Evolutionary conservation across 2,329 filamentous ascomycete genomes (phyloP).

Genomic region (Pleurostoma richardsiae): DNA sequence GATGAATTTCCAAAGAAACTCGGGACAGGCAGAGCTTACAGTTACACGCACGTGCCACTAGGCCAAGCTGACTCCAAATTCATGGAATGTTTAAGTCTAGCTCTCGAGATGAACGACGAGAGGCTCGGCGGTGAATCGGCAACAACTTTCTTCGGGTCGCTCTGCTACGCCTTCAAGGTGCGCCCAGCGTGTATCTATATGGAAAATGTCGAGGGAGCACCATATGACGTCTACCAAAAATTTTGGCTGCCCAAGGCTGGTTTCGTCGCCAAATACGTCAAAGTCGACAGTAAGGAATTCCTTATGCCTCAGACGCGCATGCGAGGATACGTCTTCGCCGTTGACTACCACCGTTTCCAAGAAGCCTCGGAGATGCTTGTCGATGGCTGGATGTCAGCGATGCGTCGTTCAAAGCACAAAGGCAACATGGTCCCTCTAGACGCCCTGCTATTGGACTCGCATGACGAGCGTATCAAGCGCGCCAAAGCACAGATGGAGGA

Average conservation of each 20-base stretch:
- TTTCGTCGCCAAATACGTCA: slow-evolving; percentile 46
- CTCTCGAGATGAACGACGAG: slow-evolving; percentile 2
- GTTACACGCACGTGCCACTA: too few species aligned
- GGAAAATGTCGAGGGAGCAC: slow-evolving; percentile 63
- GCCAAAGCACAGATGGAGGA: slow-evolving; percentile 41
- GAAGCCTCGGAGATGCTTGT: slow-evolving; percentile 17
- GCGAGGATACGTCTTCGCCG: slow-evolving; percentile 54
- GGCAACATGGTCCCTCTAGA: too few species aligned
- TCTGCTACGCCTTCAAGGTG: slow-evolving; percentile 25
- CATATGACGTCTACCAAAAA: slow-evolving; percentile 49
- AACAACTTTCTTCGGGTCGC: slow-evolving; percentile 15
- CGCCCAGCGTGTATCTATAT: slow-evolving; percentile 61
- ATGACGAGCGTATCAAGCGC: slow-evolving; percentile 48
- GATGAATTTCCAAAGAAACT: slow-evolving; percentile 44
- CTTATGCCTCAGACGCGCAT: slow-evolving; percentile 68
- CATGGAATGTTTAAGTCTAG: too few species aligned
- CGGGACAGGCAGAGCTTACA: slow-evolving; percentile 13
- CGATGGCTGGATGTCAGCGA: slow-evolving; percentile 34
- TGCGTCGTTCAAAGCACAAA: slow-evolving; percentile 19
- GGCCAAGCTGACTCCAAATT: too few species aligned
- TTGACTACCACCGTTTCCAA: slow-evolving; percentile 35
- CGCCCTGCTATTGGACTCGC: slow-evolving; percentile 10
- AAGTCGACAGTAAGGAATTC: slow-evolving; percentile 64
- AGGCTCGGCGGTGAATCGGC: slow-evolving; percentile 29
- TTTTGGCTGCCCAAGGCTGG: slow-evolving; percentile 36